A percentile compares a stretch with the other conserved stretches of the same genome.
These are phyloP conservation scores for Crithidia sp. DNA, from an alignment of 208 protist genomes.

Conservation along the genomic window DNA sequence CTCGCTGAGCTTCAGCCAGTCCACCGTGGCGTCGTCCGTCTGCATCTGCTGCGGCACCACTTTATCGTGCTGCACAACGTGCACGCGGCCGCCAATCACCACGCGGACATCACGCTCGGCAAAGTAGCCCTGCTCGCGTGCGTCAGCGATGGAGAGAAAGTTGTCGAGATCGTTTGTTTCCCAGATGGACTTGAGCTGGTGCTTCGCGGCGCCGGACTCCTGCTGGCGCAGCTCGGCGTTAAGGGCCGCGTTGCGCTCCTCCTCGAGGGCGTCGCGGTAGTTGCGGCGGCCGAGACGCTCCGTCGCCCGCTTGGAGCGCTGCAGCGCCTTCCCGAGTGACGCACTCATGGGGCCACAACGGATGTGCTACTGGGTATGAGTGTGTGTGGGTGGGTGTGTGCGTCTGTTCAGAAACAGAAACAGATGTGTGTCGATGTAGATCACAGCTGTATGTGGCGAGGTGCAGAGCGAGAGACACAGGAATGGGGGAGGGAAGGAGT, in stretches of 20 bases:
- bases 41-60: slow-evolving; percentile 49
- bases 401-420: not conserved
- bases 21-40: slow-evolving; percentile 35
- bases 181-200: slow-evolving; percentile 86
- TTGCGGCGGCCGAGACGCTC: slow-evolving; percentile 41
- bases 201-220: slow-evolving; percentile 25
- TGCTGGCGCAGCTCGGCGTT: slow-evolving; percentile 53
- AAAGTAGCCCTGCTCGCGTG: slow-evolving; percentile 84
- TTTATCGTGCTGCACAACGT: slow-evolving; percentile 75
- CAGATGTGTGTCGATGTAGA: no score
- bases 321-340: slow-evolving; percentile 77
- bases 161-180: slow-evolving; percentile 88
- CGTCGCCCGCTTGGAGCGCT: slow-evolving; percentile 67
- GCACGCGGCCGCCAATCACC: slow-evolving; percentile 80
- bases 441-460: no score
- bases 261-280: slow-evolving; percentile 56
- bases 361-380: not conserved
- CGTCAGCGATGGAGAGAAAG: slow-evolving; percentile 88
- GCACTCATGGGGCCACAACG: slow-evolving; percentile 40
- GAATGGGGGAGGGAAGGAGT: no score
- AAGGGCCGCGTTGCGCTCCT: slow-evolving; percentile 44
- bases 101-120: slow-evolving; percentile 83
- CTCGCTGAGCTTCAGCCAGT: slow-evolving; percentile 84
- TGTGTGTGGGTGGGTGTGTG: not conserved
- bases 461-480: no score